These are phyloP conservation scores for Neurospora sp. DNA, from an alignment of 2,329 filamentous ascomycete genomes.

Conservation along the genomic window DNA sequence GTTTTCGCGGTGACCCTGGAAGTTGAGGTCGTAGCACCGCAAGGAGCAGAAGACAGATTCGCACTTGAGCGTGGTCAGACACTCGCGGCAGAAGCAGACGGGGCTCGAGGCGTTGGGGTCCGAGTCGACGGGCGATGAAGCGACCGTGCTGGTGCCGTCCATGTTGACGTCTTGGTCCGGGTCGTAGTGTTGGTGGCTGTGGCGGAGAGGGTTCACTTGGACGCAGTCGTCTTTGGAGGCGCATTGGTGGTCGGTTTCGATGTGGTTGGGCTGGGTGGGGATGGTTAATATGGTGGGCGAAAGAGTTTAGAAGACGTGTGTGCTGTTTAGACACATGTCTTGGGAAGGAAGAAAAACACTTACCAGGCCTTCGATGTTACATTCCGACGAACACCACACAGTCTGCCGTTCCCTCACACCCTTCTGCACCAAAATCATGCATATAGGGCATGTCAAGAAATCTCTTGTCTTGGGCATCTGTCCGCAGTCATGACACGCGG, in stretches of 20 bases:
- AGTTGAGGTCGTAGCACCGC: conserved; percentile 22
- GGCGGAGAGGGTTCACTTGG: conserved; percentile 7
- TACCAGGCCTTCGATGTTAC: conserved; percentile 15
- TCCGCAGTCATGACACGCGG: conserved; percentile 18
- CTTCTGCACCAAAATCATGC: conserved; percentile 16
- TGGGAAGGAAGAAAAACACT: not conserved
- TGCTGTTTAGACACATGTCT: not conserved
- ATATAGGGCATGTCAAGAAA: conserved; percentile 19
- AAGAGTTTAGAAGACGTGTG: not conserved
- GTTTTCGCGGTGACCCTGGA: conserved; percentile 23
- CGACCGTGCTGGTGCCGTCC: conserved; percentile 9
- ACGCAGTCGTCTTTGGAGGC: conserved; percentile 17
- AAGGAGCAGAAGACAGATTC: conserved; percentile 22
- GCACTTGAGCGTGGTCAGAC: conserved; percentile 19
- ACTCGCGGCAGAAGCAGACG: conserved; percentile 24
- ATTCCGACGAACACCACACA: conserved; percentile 21
- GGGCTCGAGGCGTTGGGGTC: conserved; percentile 4
- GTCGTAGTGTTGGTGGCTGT: not conserved
- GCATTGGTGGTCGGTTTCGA: conserved; percentile 17
- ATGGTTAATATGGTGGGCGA: not conserved
- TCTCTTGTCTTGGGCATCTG: conserved; percentile 11
- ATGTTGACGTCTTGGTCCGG: conserved; percentile 14
- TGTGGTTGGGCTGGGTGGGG: conserved; percentile 14
- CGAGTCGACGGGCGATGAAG: not conserved
- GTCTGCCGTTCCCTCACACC: conserved; percentile 12